Base-by-base conservation (phyloP, 2,329 filamentous ascomycete genomes). In the Colletotrichum musicola region DNA sequence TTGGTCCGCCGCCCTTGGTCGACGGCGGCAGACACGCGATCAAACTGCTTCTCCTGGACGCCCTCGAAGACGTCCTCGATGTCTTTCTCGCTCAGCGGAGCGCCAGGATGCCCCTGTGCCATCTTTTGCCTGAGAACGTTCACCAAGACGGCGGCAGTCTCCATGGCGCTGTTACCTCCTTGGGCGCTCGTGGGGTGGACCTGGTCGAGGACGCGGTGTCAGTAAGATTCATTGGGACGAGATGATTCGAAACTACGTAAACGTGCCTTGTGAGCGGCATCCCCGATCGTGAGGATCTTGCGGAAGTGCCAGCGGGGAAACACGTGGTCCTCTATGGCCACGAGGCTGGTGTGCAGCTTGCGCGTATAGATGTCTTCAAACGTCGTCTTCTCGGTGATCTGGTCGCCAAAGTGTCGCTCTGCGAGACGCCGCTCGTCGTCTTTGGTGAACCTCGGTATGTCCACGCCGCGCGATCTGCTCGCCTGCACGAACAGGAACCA, bases 221-320 rank as follows among this genome's bases (percentile, higher is more conserved):
- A 30, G 27, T 10, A 30, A 30, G 27, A 30, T 30, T 30, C 10
- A 1, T 44, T 2, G 30, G 42, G 20, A 18, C 18, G 18, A 56
- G 40, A 16, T 56, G 5, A 25, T 40, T 13, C 20, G 14, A 3
- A 22, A 9, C 20, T 27, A 12, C 3, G 16, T 25, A 25, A 25
- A n/a, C 35, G 35, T 74, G 77, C 79, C 75, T 83, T 84, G 68
- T 83, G 81, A 3, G 77, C 79, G 1, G 81, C 75, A 69, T 84
- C 82, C 1, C 81, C 82, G 3, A 83, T 75, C 0, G 77, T 72
- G 1, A 83, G 74, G 4, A 81, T 77, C 12, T 82, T 73, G 9
- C 77, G 74, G 44, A 76, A 81, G 60, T 79, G 75, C 78, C 81
- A 83, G 25, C 75, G 73, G 10, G 76, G 67, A 25, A 80, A 76